Percentiles rank a stretch among this genome's conserved stretches.
These are phyloP conservation scores for Aphelidium insulamus DNA, from an alignment of 371 early-diverging fungal species.

Conservation along the genomic window DNA sequence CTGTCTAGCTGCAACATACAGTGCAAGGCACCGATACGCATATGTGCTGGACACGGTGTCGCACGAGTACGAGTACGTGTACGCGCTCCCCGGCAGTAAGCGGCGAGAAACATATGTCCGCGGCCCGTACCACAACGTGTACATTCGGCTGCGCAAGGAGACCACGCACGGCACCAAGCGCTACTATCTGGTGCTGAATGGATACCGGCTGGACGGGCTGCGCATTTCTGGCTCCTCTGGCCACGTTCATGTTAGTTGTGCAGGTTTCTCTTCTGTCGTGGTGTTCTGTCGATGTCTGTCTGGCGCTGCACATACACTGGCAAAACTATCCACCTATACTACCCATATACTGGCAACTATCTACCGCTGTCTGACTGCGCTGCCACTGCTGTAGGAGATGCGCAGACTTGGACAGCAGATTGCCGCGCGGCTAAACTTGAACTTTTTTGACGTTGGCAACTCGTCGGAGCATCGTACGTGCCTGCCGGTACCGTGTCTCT, in stretches of 20 bases:
- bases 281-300: too few species aligned
- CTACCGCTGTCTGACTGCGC: too few species aligned
- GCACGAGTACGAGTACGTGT: too few species aligned
- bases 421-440: neutral
- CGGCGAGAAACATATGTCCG: neutral
- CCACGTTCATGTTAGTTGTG: neutral
- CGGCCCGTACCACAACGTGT: constrained; percentile 1
- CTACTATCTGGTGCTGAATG: constrained; percentile 1
- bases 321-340: too few species aligned
- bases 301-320: too few species aligned
- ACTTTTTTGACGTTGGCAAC: constrained; percentile 1
- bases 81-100: too few species aligned
- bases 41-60: too few species aligned
- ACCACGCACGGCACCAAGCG: neutral
- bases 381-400: neutral
- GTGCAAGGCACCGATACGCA: too few species aligned
- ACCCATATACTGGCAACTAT: too few species aligned
- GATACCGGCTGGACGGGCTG: neutral
- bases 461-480: constrained; percentile 2
- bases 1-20: too few species aligned
- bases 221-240: constrained; percentile 1
- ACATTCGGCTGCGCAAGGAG: constrained; percentile 1
- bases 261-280: too few species aligned
- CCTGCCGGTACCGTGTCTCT: too few species aligned
- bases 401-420: constrained; percentile 1